Evolutionary conservation across 1,284 basidiomycete genomes (phyloP).

Genomic region (Mycosarcoma maydis): DNA sequence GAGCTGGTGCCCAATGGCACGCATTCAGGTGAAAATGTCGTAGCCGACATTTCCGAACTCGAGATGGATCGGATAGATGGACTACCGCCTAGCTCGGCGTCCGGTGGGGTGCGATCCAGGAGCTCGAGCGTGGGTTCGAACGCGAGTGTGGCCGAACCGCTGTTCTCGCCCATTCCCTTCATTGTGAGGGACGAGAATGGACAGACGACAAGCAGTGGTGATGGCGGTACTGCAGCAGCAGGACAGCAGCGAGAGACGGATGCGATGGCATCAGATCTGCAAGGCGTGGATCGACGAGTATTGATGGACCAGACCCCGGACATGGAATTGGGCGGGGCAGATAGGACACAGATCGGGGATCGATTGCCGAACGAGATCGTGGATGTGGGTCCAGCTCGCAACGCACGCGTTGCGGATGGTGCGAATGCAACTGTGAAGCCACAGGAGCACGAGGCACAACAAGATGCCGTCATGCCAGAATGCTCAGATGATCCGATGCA

Average conservation of each 20-base stretch:
- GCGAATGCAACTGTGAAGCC: neutral
- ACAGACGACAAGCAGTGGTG: neutral
- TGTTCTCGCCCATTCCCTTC: conserved; percentile 46
- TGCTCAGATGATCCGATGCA: neutral
- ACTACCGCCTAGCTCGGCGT: conserved; percentile 4
- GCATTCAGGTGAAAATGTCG: neutral
- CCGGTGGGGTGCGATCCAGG: conserved; percentile 1
- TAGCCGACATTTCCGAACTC: conserved; percentile 7
- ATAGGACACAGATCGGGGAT: conserved; percentile 10
- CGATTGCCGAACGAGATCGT: conserved; percentile 13
- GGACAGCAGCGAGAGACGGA: neutral
- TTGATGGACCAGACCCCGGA: conserved; percentile 19
- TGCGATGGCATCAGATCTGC: neutral
- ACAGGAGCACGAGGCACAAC: neutral
- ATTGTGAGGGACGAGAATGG: conserved; percentile 21
- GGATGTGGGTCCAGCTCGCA: conserved; percentile 6
- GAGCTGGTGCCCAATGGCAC: conserved; percentile 6
- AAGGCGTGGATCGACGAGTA: neutral
- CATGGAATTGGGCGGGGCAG: conserved; percentile 33
- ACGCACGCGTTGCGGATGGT: too few relatives aligned
- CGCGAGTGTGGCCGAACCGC: conserved; percentile 10
- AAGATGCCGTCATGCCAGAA: neutral
- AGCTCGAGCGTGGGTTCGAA: conserved; percentile 6
- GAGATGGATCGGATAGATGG: conserved; percentile 41
- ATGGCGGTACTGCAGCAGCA: too few relatives aligned